Conservation (phyloP, 2,329 filamentous ascomycete genomes). For the Daldinia sp. region DNA sequence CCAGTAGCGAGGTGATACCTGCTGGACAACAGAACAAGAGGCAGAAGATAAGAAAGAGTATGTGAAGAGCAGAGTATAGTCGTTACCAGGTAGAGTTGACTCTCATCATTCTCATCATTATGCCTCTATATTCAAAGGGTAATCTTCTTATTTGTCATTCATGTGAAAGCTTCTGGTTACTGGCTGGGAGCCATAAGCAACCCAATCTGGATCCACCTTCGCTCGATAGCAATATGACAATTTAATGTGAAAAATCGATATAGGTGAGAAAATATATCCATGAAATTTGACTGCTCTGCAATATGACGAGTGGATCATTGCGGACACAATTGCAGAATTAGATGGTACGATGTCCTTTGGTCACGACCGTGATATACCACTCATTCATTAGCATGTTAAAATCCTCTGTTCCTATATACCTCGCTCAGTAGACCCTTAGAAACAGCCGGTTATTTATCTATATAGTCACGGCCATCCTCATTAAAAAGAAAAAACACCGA, state of each 20-base stretch:
- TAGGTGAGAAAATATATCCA: neutral
- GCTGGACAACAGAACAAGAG: conserved; percentile 6
- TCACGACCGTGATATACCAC: neutral
- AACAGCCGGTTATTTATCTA: neutral
- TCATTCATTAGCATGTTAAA: neutral
- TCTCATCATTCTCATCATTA: neutral
- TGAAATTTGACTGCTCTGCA: neutral
- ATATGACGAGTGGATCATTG: neutral
- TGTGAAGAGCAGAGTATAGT: neutral
- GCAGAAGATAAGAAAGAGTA: conserved; percentile 4
- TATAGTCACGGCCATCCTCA: conserved; percentile 14
- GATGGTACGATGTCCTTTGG: neutral
- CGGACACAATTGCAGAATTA: neutral
- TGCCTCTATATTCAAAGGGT: neutral
- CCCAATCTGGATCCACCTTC: neutral
- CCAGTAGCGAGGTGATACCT: neutral
- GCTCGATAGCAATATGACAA: neutral
- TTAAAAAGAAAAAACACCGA: conserved; percentile 24
- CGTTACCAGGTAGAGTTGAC: neutral
- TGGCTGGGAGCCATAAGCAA: neutral
- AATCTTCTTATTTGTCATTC: neutral
- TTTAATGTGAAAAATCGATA: neutral
- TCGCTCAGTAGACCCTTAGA: neutral
- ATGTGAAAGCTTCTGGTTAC: neutral
- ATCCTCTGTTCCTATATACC: neutral